Conservation (phyloP, 306 rosid species). For the Cucurbita ficifolia region DNA sequence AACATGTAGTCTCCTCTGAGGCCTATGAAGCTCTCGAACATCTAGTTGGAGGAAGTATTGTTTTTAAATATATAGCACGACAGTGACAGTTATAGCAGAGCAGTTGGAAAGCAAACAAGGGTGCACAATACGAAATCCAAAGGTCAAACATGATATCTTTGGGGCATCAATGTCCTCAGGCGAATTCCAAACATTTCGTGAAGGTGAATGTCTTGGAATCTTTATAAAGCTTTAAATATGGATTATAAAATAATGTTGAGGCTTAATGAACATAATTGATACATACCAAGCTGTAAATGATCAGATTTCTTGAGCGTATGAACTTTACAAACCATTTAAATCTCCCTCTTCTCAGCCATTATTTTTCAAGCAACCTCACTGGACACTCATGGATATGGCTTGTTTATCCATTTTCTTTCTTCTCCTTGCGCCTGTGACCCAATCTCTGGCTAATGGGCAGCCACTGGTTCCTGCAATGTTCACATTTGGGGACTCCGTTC, state of each 20-base stretch:
- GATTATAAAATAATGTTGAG: neutral
- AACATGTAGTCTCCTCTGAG: too few species aligned
- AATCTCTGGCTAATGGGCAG: slow-evolving; percentile 26
- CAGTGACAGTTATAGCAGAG: slow-evolving; percentile 8
- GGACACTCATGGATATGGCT: slow-evolving; percentile 15
- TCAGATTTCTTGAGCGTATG: slow-evolving; percentile 20
- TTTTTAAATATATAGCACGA: neutral
- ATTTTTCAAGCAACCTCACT: slow-evolving; percentile 4
- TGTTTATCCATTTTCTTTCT: slow-evolving; percentile 11
- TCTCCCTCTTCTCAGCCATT: slow-evolving; percentile 3
- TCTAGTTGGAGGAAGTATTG: too few species aligned
- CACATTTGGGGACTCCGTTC: slow-evolving; percentile 58
- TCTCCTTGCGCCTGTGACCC: slow-evolving; percentile 13
- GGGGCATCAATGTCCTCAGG: neutral
- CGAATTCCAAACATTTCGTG: neutral
- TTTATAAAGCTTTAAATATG: neutral
- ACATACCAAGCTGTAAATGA: neutral
- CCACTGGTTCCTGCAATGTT: slow-evolving; percentile 57
- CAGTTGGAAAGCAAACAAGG: slow-evolving; percentile 13
- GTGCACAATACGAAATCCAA: slow-evolving; percentile 16
- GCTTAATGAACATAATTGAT: neutral
- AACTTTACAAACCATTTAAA: slow-evolving; percentile 7
- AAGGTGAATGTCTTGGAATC: neutral
- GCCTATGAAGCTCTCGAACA: too few species aligned
- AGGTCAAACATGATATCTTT: neutral